Evolutionary conservation across 495 filamentous ascomycete genomes (phyloP).

Genomic region (Daldinia grandis): DNA sequence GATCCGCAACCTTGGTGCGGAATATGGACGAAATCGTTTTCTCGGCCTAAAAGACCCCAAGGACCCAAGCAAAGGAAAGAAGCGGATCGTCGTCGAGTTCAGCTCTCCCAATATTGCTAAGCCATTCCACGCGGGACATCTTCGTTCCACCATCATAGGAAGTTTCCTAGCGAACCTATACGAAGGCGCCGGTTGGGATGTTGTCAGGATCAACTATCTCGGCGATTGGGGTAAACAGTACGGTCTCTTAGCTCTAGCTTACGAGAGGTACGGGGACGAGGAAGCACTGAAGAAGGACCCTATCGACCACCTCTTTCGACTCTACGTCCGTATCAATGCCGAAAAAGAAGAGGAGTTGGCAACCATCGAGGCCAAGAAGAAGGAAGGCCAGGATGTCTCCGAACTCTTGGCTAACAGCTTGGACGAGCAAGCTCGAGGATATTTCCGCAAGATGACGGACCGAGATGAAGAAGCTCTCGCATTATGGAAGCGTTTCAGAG

Average conservation of each 20-base stretch:
- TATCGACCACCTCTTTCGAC: constrained; percentile 70
- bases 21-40: constrained; percentile 72
- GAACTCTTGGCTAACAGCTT: constrained; percentile 60
- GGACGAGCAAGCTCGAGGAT: constrained; percentile 72
- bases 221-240: constrained; percentile 77
- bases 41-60: constrained; percentile 72
- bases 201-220: constrained; percentile 70
- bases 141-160: constrained; percentile 73
- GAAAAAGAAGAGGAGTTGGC: constrained; percentile 67
- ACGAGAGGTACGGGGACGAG: constrained; percentile 67
- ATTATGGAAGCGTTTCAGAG: constrained; percentile 87
- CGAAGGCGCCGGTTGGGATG: constrained; percentile 67
- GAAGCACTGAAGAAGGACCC: constrained; percentile 64
- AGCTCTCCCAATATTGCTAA: constrained; percentile 66
- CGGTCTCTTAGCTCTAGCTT: constrained; percentile 67
- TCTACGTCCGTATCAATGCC: constrained; percentile 69
- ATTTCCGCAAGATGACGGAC: constrained; percentile 94
- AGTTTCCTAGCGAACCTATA: constrained; percentile 70
- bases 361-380: constrained; percentile 54
- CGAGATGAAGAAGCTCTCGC: constrained; percentile 77
- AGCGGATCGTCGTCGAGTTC: constrained; percentile 63
- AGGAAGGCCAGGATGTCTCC: constrained; percentile 59
- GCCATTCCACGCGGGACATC: constrained; percentile 73
- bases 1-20: constrained; percentile 66
- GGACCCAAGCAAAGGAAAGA: constrained; percentile 74